Evolutionary conservation across 2,329 filamentous ascomycete species (phyloP).

Genomic region (Colletotrichum brevisporum): DNA sequence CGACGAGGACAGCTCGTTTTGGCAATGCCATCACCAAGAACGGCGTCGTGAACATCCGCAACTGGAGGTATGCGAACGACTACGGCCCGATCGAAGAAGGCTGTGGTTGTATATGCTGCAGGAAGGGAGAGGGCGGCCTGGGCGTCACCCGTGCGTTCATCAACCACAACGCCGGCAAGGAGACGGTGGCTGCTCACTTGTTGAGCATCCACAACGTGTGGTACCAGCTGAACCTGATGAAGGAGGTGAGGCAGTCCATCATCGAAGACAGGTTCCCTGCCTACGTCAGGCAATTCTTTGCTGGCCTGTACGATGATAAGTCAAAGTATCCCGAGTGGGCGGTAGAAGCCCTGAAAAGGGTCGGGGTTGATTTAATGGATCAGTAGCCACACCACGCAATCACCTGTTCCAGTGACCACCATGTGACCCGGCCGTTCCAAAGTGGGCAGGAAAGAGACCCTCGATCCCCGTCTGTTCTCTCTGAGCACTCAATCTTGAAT

Average conservation of each 20-base stretch:
- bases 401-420: no score
- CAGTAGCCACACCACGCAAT: slow-evolving; percentile 39
- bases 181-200: slow-evolving; percentile 89
- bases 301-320: slow-evolving; percentile 72
- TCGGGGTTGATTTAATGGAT: slow-evolving; percentile 82
- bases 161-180: slow-evolving; percentile 92
- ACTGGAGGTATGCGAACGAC: slow-evolving; percentile 81
- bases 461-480: no score
- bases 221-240: slow-evolving; percentile 91
- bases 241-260: slow-evolving; percentile 80
- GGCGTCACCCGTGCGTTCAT: slow-evolving; percentile 91
- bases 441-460: no score
- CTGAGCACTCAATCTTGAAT: no score
- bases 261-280: slow-evolving; percentile 84
- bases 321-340: slow-evolving; percentile 87
- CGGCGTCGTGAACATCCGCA: slow-evolving; percentile 88
- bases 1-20: slow-evolving; percentile 94
- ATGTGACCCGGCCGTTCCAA: no score
- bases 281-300: slow-evolving; percentile 86
- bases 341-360: slow-evolving; percentile 80
- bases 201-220: slow-evolving; percentile 97
- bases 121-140: slow-evolving; percentile 76
- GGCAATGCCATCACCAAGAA: slow-evolving; percentile 89
- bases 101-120: slow-evolving; percentile 86
- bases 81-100: slow-evolving; percentile 87